Evolutionary conservation across 768 basidiomycete genomes (phyloP).

Genomic region (Dioszegia hungarica): DNA sequence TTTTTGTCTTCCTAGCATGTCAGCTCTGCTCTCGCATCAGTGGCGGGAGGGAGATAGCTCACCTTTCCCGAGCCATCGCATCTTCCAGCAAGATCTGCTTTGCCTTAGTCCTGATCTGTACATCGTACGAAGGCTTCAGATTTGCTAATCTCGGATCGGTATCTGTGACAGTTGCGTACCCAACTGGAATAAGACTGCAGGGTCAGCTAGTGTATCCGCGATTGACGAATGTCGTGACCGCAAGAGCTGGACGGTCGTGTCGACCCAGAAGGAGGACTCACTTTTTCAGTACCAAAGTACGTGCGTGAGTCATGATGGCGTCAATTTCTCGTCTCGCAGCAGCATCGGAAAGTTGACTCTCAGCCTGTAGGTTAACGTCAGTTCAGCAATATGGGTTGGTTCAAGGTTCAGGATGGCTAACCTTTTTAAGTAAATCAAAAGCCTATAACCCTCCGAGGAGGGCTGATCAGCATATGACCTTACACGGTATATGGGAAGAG

Average conservation of each 20-base stretch:
- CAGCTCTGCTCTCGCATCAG: background rate
- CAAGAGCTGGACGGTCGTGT: background rate
- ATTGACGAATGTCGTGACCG: no score
- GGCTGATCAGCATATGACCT: background rate
- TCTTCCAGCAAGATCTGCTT: conserved; percentile 47
- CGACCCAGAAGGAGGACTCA: conserved; percentile 24
- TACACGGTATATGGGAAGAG: background rate
- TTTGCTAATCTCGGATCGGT: conserved; percentile 35
- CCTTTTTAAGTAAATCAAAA: conserved; percentile 49
- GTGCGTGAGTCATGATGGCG: conserved; percentile 44
- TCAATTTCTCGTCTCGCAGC: conserved; percentile 44
- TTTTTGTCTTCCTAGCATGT: conserved; percentile 34
- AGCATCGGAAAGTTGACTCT: conserved; percentile 37
- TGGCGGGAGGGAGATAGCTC: background rate
- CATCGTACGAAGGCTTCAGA: conserved; percentile 40
- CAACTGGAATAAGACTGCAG: conserved; percentile 38
- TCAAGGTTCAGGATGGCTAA: conserved; percentile 20
- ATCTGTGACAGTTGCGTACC: conserved; percentile 38
- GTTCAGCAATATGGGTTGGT: background rate
- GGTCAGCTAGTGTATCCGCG: conserved; percentile 6
- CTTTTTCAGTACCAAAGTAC: conserved; percentile 42
- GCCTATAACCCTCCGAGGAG: conserved; percentile 26
- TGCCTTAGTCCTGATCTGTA: conserved; percentile 38
- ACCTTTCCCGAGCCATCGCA: conserved; percentile 42
- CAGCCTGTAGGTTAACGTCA: conserved; percentile 31